Evolutionary conservation across 768 basidiomycete species (phyloP).

Genomic region (Pholiota conissans): DNA sequence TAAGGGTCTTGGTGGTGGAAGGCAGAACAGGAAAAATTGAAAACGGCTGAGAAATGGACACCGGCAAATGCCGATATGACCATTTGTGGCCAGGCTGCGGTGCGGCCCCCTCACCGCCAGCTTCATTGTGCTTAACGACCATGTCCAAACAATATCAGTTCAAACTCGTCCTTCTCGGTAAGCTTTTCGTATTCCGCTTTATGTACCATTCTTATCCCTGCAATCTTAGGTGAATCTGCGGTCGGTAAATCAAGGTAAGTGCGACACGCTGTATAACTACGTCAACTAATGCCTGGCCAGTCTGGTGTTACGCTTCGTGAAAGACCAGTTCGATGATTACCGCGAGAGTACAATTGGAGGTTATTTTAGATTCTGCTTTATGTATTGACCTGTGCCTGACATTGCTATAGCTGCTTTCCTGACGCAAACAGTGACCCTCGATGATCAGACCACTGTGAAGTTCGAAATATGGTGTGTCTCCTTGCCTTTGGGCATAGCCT

Average conservation of each 20-base stretch:
- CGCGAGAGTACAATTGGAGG: constrained; percentile 94
- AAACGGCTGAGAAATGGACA: constrained; percentile 15
- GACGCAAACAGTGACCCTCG: constrained; percentile 93
- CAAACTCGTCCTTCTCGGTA: constrained; percentile 95
- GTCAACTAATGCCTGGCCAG: constrained; percentile 43
- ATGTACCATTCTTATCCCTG: constrained; percentile 10
- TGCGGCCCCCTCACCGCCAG: constrained; percentile 24
- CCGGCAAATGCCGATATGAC: constrained; percentile 26
- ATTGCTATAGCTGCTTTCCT: constrained; percentile 82
- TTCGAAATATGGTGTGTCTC: constrained; percentile 94
- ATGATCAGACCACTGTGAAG: constrained; percentile 90
- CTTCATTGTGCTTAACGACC: constrained; percentile 32
- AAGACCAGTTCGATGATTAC: constrained; percentile 95
- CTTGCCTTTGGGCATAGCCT: too few species aligned
- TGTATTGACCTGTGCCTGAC: constrained; percentile 11
- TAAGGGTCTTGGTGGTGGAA: constrained; percentile 19
- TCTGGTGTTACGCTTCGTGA: constrained; percentile 93
- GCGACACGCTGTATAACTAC: constrained; percentile 20
- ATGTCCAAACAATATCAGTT: constrained; percentile 96
- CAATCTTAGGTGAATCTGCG: constrained; percentile 82
- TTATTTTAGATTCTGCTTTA: constrained; percentile 27
- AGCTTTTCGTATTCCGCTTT: constrained; percentile 22
- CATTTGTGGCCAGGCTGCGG: constrained; percentile 27
- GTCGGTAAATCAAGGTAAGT: constrained; percentile 93
- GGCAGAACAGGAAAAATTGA: constrained; percentile 17